Evolutionary conservation across 2,329 filamentous ascomycete species (phyloP).

Genomic region (Aspergillus clavatus): DNA sequence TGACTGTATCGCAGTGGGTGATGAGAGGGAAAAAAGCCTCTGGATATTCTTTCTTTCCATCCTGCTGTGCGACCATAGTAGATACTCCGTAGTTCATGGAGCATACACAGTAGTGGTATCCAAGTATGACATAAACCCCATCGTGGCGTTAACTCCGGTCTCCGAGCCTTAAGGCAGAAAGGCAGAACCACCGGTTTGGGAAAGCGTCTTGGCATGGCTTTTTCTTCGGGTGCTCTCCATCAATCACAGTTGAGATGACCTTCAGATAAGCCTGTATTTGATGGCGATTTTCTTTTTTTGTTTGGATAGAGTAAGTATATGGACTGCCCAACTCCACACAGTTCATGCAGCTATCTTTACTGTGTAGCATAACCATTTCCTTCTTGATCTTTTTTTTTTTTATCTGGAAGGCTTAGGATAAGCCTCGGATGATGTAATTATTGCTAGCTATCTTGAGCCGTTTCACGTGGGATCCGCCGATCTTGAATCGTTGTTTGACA

Average conservation of each 20-base stretch:
- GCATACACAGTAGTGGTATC: neutral
- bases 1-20: too few species aligned
- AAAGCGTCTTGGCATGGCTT: neutral
- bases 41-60: too few species aligned
- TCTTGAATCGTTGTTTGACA: neutral
- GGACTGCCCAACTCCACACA: too few species aligned
- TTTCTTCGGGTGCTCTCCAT: neutral
- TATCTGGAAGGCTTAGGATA: neutral
- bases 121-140: neutral
- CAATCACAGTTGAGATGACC: neutral
- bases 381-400: too few species aligned
- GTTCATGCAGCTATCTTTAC: too few species aligned
- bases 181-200: neutral
- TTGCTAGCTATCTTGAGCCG: neutral
- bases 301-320: too few species aligned
- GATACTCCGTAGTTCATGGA: too few species aligned
- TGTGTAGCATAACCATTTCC: too few species aligned
- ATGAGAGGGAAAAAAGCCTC: too few species aligned
- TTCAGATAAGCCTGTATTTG: too few species aligned
- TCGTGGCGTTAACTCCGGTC: neutral
- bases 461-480: neutral
- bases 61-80: too few species aligned
- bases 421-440: neutral
- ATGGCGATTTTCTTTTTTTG: too few species aligned
- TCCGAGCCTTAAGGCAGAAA: neutral